A percentile compares a stretch with the other conserved stretches of the same genome.
These are phyloP conservation scores for Auriscalpium microsporum DNA, from an alignment of 768 basidiomycete genomes.

Conservation along the genomic window DNA sequence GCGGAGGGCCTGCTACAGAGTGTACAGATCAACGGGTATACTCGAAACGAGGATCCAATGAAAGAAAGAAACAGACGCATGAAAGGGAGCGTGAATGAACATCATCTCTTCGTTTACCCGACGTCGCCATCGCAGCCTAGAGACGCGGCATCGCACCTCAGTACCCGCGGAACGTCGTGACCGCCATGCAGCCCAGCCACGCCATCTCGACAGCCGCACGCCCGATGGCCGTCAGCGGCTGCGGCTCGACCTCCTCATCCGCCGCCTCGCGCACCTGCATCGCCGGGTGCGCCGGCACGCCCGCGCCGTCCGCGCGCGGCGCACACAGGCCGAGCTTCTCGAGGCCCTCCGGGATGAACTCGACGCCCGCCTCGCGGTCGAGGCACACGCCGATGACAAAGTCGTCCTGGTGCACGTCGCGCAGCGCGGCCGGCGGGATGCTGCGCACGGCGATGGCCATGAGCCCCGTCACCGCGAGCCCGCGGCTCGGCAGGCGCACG, in stretches of 20 bases:
- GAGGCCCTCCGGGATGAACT: slow-evolving; percentile 76
- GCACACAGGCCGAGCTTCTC: slow-evolving; percentile 62
- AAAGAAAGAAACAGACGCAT: background rate
- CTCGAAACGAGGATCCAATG: background rate
- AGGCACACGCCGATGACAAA: slow-evolving; percentile 54
- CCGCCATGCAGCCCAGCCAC: slow-evolving; percentile 46
- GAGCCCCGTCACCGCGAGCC: slow-evolving; percentile 57
- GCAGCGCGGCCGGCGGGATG: slow-evolving; percentile 27
- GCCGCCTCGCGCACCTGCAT: slow-evolving; percentile 31
- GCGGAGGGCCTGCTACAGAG: background rate
- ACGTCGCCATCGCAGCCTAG: background rate
- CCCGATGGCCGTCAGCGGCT: slow-evolving; percentile 39
- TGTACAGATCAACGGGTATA: background rate
- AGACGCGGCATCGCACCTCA: background rate
- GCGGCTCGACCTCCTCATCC: slow-evolving; percentile 34
- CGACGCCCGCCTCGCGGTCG: slow-evolving; percentile 57
- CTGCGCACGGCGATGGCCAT: slow-evolving; percentile 32
- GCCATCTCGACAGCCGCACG: slow-evolving; percentile 45
- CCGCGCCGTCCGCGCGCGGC: slow-evolving; percentile 11
- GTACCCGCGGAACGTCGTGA: slow-evolving; percentile 30
- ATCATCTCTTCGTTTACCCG: background rate
- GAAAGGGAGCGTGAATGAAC: background rate
- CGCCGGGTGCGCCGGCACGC: slow-evolving; percentile 1
- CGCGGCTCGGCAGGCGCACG: slow-evolving; percentile 63
- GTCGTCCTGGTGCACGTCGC: slow-evolving; percentile 29